Conservation (phyloP, 1,284 basidiomycete species). For the Melampsora occidentalis region DNA sequence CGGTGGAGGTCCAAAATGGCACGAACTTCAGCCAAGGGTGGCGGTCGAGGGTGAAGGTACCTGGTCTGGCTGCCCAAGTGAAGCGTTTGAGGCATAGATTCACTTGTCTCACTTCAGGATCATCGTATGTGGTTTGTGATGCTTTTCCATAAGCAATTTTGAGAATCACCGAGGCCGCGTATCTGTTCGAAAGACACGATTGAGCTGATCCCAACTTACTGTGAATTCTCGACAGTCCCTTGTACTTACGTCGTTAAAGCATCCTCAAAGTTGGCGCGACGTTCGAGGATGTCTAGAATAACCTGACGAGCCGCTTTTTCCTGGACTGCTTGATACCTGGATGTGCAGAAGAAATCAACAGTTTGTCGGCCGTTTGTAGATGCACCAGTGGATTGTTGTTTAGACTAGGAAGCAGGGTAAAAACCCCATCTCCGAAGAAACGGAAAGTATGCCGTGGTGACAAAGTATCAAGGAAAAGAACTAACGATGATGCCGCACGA, state of each 20-base stretch:
- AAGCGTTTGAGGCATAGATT: conserved; percentile 59
- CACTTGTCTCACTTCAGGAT: conserved; percentile 62
- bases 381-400: no score
- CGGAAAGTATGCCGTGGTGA: neutral
- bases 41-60: conserved; percentile 62
- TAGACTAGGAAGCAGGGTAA: no score
- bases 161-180: conserved; percentile 64
- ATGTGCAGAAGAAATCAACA: neutral
- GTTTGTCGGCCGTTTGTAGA: no score
- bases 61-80: conserved; percentile 60
- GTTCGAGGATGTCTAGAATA: conserved; percentile 60
- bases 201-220: neutral
- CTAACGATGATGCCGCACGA: conserved; percentile 33
- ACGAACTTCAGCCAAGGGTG: conserved; percentile 62
- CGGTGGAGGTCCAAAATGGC: conserved; percentile 62
- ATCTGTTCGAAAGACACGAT: conserved; percentile 13
- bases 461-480: neutral
- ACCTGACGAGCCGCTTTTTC: conserved; percentile 58
- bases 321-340: conserved; percentile 59
- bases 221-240: neutral
- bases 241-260: conserved; percentile 21
- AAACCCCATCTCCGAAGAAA: no score
- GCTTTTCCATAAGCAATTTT: conserved; percentile 66
- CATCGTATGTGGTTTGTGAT: conserved; percentile 59
- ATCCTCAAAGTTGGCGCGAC: conserved; percentile 60